A percentile compares a stretch with the other conserved stretches of the same genome.
Conservation (phyloP, 1,284 basidiomycete genomes). For the Ceratobasidium sp. region DNA sequence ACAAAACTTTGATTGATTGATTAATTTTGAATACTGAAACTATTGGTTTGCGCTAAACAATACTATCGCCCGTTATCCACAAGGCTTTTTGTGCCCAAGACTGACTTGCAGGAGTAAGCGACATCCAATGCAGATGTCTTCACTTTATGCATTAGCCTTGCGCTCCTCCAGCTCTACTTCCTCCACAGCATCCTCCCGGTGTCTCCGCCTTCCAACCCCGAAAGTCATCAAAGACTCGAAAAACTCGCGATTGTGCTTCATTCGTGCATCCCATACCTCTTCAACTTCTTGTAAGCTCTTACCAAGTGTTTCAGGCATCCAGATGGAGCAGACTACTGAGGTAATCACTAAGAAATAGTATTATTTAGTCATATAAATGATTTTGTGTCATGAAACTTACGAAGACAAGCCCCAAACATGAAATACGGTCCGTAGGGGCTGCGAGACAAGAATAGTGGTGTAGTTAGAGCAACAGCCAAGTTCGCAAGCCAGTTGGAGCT, state of each 20-base stretch:
- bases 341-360: slow-evolving; percentile 52
- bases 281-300: slow-evolving; percentile 60
- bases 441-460: slow-evolving; percentile 60
- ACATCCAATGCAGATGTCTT: background rate
- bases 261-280: slow-evolving; percentile 52
- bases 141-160: background rate
- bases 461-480: slow-evolving; percentile 60
- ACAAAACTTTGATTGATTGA: too few relatives aligned
- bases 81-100: too few relatives aligned
- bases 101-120: too few relatives aligned
- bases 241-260: slow-evolving; percentile 12
- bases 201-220: slow-evolving; percentile 8
- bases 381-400: slow-evolving; percentile 26
- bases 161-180: slow-evolving; percentile 19
- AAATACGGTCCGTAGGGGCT: slow-evolving; percentile 63
- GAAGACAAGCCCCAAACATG: slow-evolving; percentile 57
- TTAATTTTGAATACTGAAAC: too few relatives aligned
- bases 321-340: slow-evolving; percentile 56
- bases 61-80: too few relatives aligned
- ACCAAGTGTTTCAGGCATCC: slow-evolving; percentile 61
- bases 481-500: slow-evolving; percentile 60
- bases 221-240: slow-evolving; percentile 16
- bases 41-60: too few relatives aligned
- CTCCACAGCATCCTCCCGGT: background rate
- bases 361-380: background rate